These are phyloP conservation scores for Pythium aquatile DNA, from an alignment of 352 stramenopile species.

Conservation along the genomic window DNA sequence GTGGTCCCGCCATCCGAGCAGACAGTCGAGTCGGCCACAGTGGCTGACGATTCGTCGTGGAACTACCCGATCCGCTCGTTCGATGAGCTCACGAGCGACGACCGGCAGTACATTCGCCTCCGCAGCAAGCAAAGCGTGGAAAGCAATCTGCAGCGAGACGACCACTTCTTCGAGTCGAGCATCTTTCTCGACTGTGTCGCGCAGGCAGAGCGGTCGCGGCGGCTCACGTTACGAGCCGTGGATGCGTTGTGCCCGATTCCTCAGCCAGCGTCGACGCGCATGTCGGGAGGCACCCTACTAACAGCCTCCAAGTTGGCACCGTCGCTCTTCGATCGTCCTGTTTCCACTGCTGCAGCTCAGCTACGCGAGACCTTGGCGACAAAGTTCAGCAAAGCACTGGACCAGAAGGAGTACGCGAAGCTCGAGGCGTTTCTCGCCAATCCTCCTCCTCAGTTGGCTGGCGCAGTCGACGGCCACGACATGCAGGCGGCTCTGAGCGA, in stretches of 20 bases:
- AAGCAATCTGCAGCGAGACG: slow-evolving; percentile 53
- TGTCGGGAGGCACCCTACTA: neutral
- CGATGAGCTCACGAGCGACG: slow-evolving; percentile 51
- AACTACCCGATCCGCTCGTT: slow-evolving; percentile 69
- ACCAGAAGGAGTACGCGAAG: slow-evolving; percentile 30
- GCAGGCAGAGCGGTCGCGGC: slow-evolving; percentile 59
- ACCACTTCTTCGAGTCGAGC: slow-evolving; percentile 63
- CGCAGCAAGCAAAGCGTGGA: slow-evolving; percentile 54
- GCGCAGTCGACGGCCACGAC: slow-evolving; percentile 27
- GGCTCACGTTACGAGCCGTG: slow-evolving; percentile 54
- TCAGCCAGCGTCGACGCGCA: neutral
- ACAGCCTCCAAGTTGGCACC: slow-evolving; percentile 1
- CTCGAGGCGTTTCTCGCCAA: slow-evolving; percentile 46
- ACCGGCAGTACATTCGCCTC: slow-evolving; percentile 62
- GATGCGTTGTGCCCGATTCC: slow-evolving; percentile 30
- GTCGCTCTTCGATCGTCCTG: neutral
- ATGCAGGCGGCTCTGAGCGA: slow-evolving; percentile 35
- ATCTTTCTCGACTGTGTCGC: slow-evolving; percentile 69
- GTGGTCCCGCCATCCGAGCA: neutral
- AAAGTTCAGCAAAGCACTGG: slow-evolving; percentile 36
- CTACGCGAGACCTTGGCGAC: slow-evolving; percentile 15
- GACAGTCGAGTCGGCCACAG: neutral
- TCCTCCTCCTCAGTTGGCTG: slow-evolving; percentile 21
- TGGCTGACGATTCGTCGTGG: slow-evolving; percentile 30
- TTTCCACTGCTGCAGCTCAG: slow-evolving; percentile 8